Percentiles rank a stretch among this genome's conserved stretches.
phyloP scores from a whole-genome alignment of 164 flowering plant genomes.

The Magnolia sinica region DNA sequence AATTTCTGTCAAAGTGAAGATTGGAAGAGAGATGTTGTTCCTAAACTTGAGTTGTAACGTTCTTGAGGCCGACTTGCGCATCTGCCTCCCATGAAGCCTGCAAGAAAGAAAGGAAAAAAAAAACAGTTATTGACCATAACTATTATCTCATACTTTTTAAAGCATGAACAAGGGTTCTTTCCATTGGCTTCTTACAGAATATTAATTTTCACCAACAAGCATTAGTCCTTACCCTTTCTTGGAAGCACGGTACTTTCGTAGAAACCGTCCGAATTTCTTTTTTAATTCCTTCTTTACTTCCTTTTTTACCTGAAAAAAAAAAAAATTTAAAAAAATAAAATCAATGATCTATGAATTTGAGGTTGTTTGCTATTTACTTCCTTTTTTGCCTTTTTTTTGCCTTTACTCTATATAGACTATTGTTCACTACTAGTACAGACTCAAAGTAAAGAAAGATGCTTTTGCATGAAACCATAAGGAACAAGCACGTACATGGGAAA shows the following conservation, averaged over 20 bases:
- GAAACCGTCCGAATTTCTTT: constrained; percentile 8
- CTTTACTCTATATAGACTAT: too few species aligned
- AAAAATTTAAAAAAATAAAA: background rate
- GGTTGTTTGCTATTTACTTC: too few species aligned
- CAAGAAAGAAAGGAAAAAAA: constrained; percentile 4
- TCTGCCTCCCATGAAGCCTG: constrained; percentile 49
- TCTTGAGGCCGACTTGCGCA: constrained; percentile 38
- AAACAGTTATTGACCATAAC: constrained; percentile 2
- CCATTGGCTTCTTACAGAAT: background rate
- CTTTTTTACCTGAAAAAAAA: constrained; percentile 30
- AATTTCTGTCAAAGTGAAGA: constrained; percentile 73
- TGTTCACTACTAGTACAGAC: background rate
- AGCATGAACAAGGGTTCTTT: background rate
- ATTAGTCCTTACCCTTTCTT: constrained; percentile 24
- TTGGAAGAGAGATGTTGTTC: constrained; percentile 56
- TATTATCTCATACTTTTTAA: background rate
- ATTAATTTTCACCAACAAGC: background rate
- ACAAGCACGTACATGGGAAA: too few species aligned
- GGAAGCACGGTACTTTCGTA: too few species aligned
- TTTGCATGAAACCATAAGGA: too few species aligned
- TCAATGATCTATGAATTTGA: background rate
- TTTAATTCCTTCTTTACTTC: constrained; percentile 3
- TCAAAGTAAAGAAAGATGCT: too few species aligned
- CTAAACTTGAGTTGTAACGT: constrained; percentile 58
- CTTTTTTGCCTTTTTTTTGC: too few species aligned